These are phyloP conservation scores for Melastoma malabathricum DNA, from an alignment of 345 rosid species.

Conservation along the genomic window DNA sequence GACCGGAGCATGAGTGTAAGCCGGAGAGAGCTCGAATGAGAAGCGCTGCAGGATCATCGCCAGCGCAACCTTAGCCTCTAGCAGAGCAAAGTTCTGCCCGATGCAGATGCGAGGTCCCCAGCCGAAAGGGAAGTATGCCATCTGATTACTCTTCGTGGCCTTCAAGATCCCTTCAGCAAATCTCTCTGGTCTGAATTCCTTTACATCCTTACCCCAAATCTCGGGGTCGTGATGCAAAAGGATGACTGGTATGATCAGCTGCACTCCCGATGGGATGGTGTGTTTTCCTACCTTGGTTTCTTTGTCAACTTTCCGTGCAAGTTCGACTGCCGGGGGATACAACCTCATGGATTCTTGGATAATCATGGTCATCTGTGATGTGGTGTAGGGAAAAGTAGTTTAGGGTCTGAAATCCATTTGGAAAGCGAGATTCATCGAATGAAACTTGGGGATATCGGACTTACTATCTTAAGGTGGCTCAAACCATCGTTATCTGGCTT, in stretches of 20 bases:
- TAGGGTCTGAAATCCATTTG: too few relatives aligned
- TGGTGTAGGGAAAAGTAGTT: too few relatives aligned
- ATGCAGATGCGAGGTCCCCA: constrained; percentile 12
- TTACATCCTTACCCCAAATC: constrained; percentile 10
- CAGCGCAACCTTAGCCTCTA: constrained; percentile 8
- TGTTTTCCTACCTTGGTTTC: constrained; percentile 1
- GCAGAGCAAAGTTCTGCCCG: constrained; percentile 11
- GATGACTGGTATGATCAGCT: constrained; percentile 3
- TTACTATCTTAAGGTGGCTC: constrained; percentile 36
- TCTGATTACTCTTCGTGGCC: constrained; percentile 5
- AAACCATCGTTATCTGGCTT: constrained; percentile 16
- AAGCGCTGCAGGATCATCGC: constrained; percentile 10
- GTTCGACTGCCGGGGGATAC: constrained; percentile 2
- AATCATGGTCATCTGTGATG: constrained; percentile 7
- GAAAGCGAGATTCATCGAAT: too few relatives aligned
- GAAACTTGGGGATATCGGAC: background rate
- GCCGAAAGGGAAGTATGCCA: constrained; percentile 5
- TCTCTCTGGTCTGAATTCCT: constrained; percentile 12
- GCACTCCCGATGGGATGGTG: constrained; percentile 4
- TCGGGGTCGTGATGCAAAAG: constrained; percentile 8
- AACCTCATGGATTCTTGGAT: constrained; percentile 7
- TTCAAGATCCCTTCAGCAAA: constrained; percentile 9
- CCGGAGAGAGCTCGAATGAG: constrained; percentile 6
- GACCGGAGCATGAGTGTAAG: constrained; percentile 6
- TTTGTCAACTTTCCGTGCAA: constrained; percentile 2